Base-by-base conservation (phyloP, 805 yeast genomes). In the Yarrowia osloensis region DNA sequence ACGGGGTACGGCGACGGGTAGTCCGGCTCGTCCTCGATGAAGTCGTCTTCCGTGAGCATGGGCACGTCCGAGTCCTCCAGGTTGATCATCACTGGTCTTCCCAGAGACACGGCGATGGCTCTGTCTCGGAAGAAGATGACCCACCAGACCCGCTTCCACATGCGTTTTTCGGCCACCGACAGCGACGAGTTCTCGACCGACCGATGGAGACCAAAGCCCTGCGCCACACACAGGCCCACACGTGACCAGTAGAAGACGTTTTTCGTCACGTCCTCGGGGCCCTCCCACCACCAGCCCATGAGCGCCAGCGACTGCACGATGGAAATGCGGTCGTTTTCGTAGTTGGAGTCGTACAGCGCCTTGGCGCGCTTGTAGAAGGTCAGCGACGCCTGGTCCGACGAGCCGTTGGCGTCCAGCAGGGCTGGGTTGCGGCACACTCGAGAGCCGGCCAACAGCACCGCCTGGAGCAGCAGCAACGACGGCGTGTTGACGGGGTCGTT, bases 81-180 rank as follows among this genome's bases (percentile, higher is more conserved):
- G 71, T 86, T 87, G 59, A 90, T 87, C 71, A 83, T 80, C 6
- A 84, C 77, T 0, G 96, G 95, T 67, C 92, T 80, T 17, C 95
- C 93, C 76, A 86, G 86, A 0, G 92, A 90, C 62, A 88, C 82
- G 2, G 92, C 86, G 11, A 86, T 85, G 46, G 84, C 80, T 26
- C 91, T 78, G 75, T 90, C 96, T 71, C 90, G 86, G 68, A 85
- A 84, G 74, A 87, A 88, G 22, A 90, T 77, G 69, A 86, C 80
- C 96, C 96, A 90, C 91, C 92, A 90, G 15, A 88, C 80, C 49
- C 92, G 79, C 70, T 88, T 82, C 82, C 88, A 86, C 44, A 86
- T 74, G 68, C 84, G 84, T 28, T 77, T 72, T 57, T 84, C 81
- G 22, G 80, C 74, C 19, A 74, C 75, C 31, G 82, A 75, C 57